Percentiles rank a stretch among this genome's conserved stretches.
phyloP scores from a whole-genome alignment of 2,329 filamentous ascomycete genomes.

The Stemphylium vesicarium region DNA sequence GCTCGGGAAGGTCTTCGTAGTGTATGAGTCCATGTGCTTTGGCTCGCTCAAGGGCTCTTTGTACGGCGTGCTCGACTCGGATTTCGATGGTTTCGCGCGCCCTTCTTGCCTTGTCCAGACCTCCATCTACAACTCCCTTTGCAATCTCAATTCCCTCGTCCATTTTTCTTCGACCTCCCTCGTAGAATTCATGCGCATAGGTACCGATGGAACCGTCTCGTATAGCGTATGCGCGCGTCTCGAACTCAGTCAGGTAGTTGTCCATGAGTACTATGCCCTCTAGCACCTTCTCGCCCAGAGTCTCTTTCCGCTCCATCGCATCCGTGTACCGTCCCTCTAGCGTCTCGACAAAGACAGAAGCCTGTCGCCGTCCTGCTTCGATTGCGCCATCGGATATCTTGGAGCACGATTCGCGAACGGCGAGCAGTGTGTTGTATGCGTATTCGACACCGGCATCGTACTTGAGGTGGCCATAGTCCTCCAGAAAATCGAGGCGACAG shows the following conservation, averaged over 20 bases:
- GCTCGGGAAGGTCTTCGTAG: slow-evolving; percentile 88
- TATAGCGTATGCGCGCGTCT: slow-evolving; percentile 79
- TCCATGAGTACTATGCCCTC: slow-evolving; percentile 88
- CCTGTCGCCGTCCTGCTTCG: slow-evolving; percentile 80
- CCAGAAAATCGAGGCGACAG: slow-evolving; percentile 83
- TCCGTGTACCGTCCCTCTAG: slow-evolving; percentile 88
- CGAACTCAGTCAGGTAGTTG: slow-evolving; percentile 82
- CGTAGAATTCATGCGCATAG: slow-evolving; percentile 74
- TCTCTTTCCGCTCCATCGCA: slow-evolving; percentile 81
- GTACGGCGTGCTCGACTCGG: slow-evolving; percentile 82
- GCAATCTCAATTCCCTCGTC: slow-evolving; percentile 80
- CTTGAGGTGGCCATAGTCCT: slow-evolving; percentile 82
- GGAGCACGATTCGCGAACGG: slow-evolving; percentile 86
- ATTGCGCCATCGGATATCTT: slow-evolving; percentile 89
- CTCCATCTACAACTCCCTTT: slow-evolving; percentile 77
- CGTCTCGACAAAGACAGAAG: slow-evolving; percentile 90
- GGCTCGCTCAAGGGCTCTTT: slow-evolving; percentile 75
- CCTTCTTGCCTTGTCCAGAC: slow-evolving; percentile 79
- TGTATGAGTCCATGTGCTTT: slow-evolving; percentile 81
- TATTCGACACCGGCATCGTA: slow-evolving; percentile 84
- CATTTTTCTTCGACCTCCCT: slow-evolving; percentile 78
- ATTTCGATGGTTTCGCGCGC: slow-evolving; percentile 68
- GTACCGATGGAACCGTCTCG: slow-evolving; percentile 77
- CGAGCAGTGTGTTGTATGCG: slow-evolving; percentile 83
- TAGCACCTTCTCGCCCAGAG: slow-evolving; percentile 88